Base-by-base conservation (phyloP, 2,329 filamentous ascomycete genomes). In the Fusarium sp. region DNA sequence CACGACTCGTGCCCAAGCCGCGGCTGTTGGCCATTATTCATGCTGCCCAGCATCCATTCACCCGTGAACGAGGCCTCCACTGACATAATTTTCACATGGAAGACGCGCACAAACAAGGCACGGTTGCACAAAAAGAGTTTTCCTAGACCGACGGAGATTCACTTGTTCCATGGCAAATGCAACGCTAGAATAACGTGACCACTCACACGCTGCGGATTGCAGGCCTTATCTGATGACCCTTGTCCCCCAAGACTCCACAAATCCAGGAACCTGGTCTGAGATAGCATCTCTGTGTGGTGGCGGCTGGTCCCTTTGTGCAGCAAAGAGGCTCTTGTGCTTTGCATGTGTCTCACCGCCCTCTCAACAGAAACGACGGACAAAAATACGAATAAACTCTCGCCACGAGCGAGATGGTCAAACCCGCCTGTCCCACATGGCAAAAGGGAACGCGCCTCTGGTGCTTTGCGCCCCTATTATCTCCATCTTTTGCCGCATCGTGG, bases 401-500 rank as follows among this genome's bases (percentile, higher is more conserved):
- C 23, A 23, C 23, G 23, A 23, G 23, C 23, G 5, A 23, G 3
- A 23, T 23, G 3, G 23, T 23, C 23, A 23, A 23, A 23, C 23
- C 23, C 23, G 23, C 23, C 23, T 23, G 23, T 37, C n/a, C 27
- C 46, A n/a, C 27, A 34, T 48, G 28, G 28, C 44, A 15, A 23
- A 23, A 23, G 23, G 4, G 23, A 23, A 23, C 23, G 23, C 23
- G 23, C 23, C 23, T 23, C 23, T 23, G 23, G 23, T 23, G 23
- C 31, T 34, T 46, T 28, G 15, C n/a, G 23, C 23, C 27, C 10
- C 34, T 39, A 37, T n/a, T 11, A 10, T 48, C 56, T 72, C 70
- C 70, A 72, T 72, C 56, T 68, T 72, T 68, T 73, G 70, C 70
- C 66, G 66, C 70, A 71, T 65, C 60, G 70, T 72, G 70, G 67